A percentile compares a stretch with the other conserved stretches of the same genome.
Evolutionary conservation across 345 rosid species (phyloP).

Genomic region (Gossypioides kirkii): DNA sequence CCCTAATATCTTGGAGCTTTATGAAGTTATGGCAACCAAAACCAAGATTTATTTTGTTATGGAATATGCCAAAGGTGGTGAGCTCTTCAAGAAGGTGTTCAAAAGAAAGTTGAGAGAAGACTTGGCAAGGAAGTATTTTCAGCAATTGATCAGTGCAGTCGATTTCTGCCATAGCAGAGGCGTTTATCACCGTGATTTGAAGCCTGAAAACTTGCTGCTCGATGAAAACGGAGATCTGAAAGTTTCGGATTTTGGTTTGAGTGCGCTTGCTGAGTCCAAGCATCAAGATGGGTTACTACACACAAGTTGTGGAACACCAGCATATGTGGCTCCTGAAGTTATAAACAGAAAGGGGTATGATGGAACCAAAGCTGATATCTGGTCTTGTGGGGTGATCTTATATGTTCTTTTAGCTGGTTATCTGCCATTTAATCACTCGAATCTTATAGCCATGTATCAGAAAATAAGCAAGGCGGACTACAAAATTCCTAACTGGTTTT

Average conservation of each 20-base stretch:
- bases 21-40: slow-evolving; percentile 31
- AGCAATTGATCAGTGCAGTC: slow-evolving; percentile 22
- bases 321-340: slow-evolving; percentile 17
- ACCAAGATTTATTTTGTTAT: slow-evolving; percentile 24
- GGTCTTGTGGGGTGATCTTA: slow-evolving; percentile 18
- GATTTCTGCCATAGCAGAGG: slow-evolving; percentile 29
- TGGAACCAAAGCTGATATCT: slow-evolving; percentile 16
- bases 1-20: slow-evolving; percentile 23
- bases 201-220: slow-evolving; percentile 27
- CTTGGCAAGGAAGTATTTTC: slow-evolving; percentile 24
- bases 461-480: slow-evolving; percentile 15
- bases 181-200: slow-evolving; percentile 25
- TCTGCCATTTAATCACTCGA: slow-evolving; percentile 14
- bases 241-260: slow-evolving; percentile 27
- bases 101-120: slow-evolving; percentile 28
- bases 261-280: slow-evolving; percentile 20
- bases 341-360: slow-evolving; percentile 12
- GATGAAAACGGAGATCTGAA: slow-evolving; percentile 24
- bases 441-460: slow-evolving; percentile 9
- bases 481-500: slow-evolving; percentile 13
- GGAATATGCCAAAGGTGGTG: slow-evolving; percentile 33
- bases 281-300: slow-evolving; percentile 28
- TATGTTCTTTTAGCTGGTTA: slow-evolving; percentile 13
- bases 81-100: slow-evolving; percentile 25
- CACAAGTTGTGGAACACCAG: slow-evolving; percentile 27